These are phyloP conservation scores for Arthrinium phaeospermum DNA, from an alignment of 2,329 filamentous ascomycete genomes.

Conservation along the genomic window DNA sequence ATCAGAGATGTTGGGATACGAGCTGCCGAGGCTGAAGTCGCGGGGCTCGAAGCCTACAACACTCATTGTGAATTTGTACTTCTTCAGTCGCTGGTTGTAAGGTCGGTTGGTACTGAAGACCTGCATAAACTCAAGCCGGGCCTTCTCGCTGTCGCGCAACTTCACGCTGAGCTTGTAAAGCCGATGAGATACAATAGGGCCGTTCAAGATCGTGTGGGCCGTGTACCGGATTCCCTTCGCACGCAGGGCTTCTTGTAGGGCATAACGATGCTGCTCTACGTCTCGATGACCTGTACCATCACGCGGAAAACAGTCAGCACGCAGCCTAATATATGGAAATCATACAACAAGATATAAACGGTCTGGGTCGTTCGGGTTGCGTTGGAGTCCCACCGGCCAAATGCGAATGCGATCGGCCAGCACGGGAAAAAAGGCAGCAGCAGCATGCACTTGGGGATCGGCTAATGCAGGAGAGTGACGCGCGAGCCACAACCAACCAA, in stretches of 20 bases:
- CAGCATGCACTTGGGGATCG: not conserved
- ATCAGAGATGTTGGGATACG: slow-evolving; percentile 43
- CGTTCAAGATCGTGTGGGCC: slow-evolving; percentile 19
- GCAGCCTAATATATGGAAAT: slow-evolving; percentile 30
- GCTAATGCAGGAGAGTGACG: slow-evolving; percentile 6
- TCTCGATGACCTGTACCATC: slow-evolving; percentile 25
- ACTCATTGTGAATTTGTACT: not conserved
- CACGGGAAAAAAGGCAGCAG: slow-evolving; percentile 11
- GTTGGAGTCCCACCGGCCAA: slow-evolving; percentile 6
- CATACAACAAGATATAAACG: slow-evolving; percentile 1
- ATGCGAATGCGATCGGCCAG: slow-evolving; percentile 4
- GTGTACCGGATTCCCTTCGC: slow-evolving; percentile 28
- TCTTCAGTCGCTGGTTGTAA: slow-evolving; percentile 30
- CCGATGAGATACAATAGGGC: slow-evolving; percentile 24
- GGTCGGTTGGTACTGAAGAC: slow-evolving; percentile 32
- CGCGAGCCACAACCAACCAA: slow-evolving; percentile 13
- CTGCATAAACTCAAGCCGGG: slow-evolving; percentile 51
- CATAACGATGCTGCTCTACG: slow-evolving; percentile 28
- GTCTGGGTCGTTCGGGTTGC: not conserved
- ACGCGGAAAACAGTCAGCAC: slow-evolving; percentile 24
- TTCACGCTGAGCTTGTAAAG: not conserved
- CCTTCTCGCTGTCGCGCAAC: slow-evolving; percentile 37
- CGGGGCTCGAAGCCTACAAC: slow-evolving; percentile 56
- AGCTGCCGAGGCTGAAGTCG: slow-evolving; percentile 51
- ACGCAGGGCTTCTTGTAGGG: slow-evolving; percentile 27